Percentiles rank a stretch among this genome's conserved stretches.
phyloP scores from a whole-genome alignment of 192 early-diverging fungal genomes.

The Glomus cerebriforme region DNA sequence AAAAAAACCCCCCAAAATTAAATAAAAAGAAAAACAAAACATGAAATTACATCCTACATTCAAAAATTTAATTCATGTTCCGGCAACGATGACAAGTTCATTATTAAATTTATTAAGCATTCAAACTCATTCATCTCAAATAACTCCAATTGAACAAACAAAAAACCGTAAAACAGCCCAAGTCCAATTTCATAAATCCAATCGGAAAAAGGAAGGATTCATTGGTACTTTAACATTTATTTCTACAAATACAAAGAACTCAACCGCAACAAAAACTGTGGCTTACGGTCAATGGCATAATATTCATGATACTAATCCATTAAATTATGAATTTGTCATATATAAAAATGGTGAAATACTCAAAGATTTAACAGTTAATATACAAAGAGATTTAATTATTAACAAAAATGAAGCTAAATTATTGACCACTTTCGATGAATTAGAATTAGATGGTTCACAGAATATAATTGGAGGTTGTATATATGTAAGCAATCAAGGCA shows the following conservation, averaged over 20 bases:
- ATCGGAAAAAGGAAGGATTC: background rate
- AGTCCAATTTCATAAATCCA: background rate
- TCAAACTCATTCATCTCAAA: background rate
- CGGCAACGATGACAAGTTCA: background rate
- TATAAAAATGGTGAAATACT: constrained; percentile 13
- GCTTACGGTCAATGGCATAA: constrained; percentile 5
- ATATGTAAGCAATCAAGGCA: background rate
- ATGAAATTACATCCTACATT: background rate
- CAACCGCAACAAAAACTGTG: background rate
- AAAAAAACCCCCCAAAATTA: too few relatives aligned
- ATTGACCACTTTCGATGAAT: background rate
- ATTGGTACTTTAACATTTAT: background rate
- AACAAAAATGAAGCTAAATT: background rate
- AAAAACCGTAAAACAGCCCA: background rate
- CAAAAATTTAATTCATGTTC: background rate
- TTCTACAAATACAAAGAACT: background rate
- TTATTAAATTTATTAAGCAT: background rate
- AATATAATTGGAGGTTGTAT: constrained; percentile 13
- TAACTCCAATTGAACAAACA: background rate
- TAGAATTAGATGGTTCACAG: background rate
- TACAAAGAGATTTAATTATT: background rate
- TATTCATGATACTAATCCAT: background rate
- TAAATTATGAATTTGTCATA: constrained; percentile 23
- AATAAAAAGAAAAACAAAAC: too few relatives aligned
- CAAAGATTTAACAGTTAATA: background rate